Evolutionary conservation across 768 basidiomycete species (phyloP), one percentile per base, ranked within the genome.

Genomic region (Botryobasidium botryosum): DNA sequence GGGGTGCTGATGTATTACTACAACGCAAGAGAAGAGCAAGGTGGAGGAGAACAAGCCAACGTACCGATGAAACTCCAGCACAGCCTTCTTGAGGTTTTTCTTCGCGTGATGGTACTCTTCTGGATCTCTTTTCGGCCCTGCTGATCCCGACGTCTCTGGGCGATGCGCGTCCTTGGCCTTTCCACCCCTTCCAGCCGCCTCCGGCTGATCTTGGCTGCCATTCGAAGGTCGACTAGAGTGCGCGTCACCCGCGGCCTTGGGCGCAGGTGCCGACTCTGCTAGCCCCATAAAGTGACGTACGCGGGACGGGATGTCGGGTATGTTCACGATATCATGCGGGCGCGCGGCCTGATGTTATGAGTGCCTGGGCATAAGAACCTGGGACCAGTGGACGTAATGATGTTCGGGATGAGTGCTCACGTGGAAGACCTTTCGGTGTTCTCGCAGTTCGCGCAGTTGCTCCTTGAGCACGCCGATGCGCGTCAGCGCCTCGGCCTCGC

Each of bases 61-160:
- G 29, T 52, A 79, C 79, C 75, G 72, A 60, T 97, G 92, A 57
- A 79, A 79, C 55, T 92, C 87, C 40, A 77, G 53, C 0, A 83
- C 69, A 1, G 92, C 94, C 49, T 74, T 77, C 59, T 83, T 83
- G 36, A 99, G 67, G 55, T 74, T 76, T 58, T 75, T 77, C 62
- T 82, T 86, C n/a, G 91, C 90, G 32, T 74, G 65, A 32, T 74
- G 65, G 60, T 94, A 99, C 45, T 79, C 74, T 36, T 80, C 82
- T 0, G 84, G 86, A 53, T 79, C 72, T 26, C 62, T 67, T 7
- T 52, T 43, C 26, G 45, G 38, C 25, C 15, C 8, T 1, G 44
- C 35, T 12, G 49, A 27, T 3, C 17, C 18, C 25, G 45, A 13
- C 18, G 39, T 3, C 18, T 15, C 17, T n/a, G 24, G 15, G n/a